Percentiles rank a stretch among this genome's conserved stretches.
phyloP scores from a whole-genome alignment of 768 basidiomycete species.

The Termitomyces sp. region DNA sequence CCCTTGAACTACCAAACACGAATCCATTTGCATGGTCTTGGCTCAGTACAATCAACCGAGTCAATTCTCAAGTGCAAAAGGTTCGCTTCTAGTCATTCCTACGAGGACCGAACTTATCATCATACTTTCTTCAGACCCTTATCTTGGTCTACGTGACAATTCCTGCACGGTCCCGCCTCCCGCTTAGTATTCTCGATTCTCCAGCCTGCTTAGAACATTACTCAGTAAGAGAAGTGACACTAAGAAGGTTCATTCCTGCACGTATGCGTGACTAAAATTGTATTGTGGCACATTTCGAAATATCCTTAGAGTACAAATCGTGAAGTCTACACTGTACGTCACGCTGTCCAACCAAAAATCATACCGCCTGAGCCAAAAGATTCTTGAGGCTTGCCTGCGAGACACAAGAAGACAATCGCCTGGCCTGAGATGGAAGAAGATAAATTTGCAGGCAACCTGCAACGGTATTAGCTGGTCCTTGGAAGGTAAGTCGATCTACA shows the following conservation, averaged over 20 bases:
- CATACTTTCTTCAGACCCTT: constrained; percentile 56
- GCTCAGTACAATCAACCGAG: constrained; percentile 95
- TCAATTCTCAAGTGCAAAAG: constrained; percentile 96
- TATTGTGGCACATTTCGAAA: constrained; percentile 2
- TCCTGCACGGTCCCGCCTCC: constrained; percentile 61
- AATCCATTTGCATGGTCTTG: constrained; percentile 87
- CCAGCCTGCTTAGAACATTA: constrained; percentile 77
- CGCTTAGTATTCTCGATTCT: constrained; percentile 47
- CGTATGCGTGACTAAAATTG: constrained; percentile 76
- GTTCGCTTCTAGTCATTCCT: constrained; percentile 30
- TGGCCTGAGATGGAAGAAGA: constrained; percentile 2
- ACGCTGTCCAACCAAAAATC: not conserved
- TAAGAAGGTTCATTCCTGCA: constrained; percentile 86
- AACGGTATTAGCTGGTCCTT: constrained; percentile 7
- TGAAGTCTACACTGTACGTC: constrained; percentile 1
- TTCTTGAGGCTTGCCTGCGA: constrained; percentile 4
- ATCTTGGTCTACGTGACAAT: constrained; percentile 91
- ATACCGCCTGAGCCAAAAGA: not conserved
- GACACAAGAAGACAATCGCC: not conserved
- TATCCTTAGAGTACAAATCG: constrained; percentile 7
- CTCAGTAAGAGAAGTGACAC: constrained; percentile 76
- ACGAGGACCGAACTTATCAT: not conserved
- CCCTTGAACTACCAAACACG: constrained; percentile 58
- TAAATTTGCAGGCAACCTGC: constrained; percentile 9
- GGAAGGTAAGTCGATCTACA: constrained; percentile 1